Evolutionary conservation across 768 basidiomycete genomes (phyloP).

Genomic region (Leccinum olivaceopallidum): DNA sequence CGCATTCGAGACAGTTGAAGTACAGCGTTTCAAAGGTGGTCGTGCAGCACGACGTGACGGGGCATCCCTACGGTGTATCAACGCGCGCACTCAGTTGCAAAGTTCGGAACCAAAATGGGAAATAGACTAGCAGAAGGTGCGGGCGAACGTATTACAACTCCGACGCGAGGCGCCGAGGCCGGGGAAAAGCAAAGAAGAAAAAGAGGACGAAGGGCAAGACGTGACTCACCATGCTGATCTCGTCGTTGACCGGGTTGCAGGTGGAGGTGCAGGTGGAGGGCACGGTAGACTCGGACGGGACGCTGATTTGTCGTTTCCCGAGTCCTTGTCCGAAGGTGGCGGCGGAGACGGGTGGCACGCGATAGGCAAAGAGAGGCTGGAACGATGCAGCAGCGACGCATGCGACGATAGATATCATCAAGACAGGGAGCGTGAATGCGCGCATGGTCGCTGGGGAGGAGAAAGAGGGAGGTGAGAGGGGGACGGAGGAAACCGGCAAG

Average conservation of each 20-base stretch:
- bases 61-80: slow-evolving; percentile 28
- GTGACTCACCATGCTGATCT: slow-evolving; percentile 24
- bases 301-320: slow-evolving; percentile 21
- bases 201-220: not conserved
- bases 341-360: slow-evolving; percentile 1
- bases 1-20: slow-evolving; percentile 45
- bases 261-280: slow-evolving; percentile 27
- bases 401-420: slow-evolving; percentile 5
- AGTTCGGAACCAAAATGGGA: not conserved
- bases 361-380: slow-evolving; percentile 5
- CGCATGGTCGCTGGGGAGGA: slow-evolving; percentile 17
- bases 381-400: slow-evolving; percentile 3
- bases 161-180: not conserved
- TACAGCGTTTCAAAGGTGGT: slow-evolving; percentile 39
- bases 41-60: slow-evolving; percentile 39
- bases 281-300: slow-evolving; percentile 8
- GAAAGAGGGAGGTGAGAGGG: slow-evolving; percentile 4
- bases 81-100: not conserved
- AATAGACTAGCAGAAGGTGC: not conserved
- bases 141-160: slow-evolving; percentile 4
- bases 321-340: not conserved
- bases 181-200: not conserved
- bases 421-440: not conserved
- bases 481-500: not conserved
- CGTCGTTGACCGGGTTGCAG: slow-evolving; percentile 26